Evolutionary conservation across 2,329 filamentous ascomycete species (phyloP), one percentile per base, ranked within the genome.

Genomic region (Amylocarpus encephaloides): DNA sequence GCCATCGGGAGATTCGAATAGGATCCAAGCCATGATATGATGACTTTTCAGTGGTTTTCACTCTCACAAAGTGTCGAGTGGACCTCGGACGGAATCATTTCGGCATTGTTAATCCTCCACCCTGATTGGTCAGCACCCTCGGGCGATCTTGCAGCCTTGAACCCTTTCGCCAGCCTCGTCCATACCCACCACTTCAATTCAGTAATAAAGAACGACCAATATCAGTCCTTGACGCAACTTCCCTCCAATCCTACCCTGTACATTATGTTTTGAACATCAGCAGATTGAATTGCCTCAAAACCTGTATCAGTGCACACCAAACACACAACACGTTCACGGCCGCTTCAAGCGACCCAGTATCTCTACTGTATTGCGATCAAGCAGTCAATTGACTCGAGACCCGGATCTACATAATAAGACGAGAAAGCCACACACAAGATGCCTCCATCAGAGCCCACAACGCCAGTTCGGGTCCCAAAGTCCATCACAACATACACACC

Each of bases 381-480:
- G 22, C 22, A 26, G 22, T 26, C 22, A 26, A 26, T 26, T 26
- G 22, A 26, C 22, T 26, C 7, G 22, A 26, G 12, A 44, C 26
- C 16, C 13, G 26, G 11, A 39, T 26, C 11, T 30, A 19, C 34
- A 35, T 36, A 13, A 19, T 13, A 47, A 34, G 12, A 38, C 18
- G 10, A 12, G 12, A n/a, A 18, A 38, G 30, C 6, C 41, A 42
- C 9, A 26, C 5, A 30, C 34, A 55, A 39, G 43, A 63, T 63
- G 60, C 46, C 44, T n/a, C 43, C 56, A 10, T 54, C 59, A 11
- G 57, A 64, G 42, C 54, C 63, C 5, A 62, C 61, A 29, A 78
- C 78, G 18, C 78, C 79, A 4, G 77, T 81, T 59, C 82, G 82
- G 63, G 77, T 84, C 43, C 77, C 81, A 12, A 65, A 64, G 48